Evolutionary conservation across 1,284 basidiomycete genomes (phyloP).

Genomic region (Sanghuangporus baumii): DNA sequence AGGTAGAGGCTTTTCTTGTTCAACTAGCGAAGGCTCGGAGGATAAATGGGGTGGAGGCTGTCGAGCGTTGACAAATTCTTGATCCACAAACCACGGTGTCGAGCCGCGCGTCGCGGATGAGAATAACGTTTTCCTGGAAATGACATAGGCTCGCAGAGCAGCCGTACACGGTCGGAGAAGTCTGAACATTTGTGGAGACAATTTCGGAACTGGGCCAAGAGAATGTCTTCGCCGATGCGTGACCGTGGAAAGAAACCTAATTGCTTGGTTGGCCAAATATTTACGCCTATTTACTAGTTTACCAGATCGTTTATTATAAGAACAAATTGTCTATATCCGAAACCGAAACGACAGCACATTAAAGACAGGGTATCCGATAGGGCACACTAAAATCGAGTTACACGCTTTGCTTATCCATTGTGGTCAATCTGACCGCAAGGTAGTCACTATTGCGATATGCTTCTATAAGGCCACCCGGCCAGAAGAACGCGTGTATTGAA

Average conservation of each 20-base stretch:
- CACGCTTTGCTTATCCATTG: not conserved
- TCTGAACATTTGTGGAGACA: not conserved
- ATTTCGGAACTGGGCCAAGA: too few species aligned
- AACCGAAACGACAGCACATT: too few species aligned
- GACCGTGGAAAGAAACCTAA: too few species aligned
- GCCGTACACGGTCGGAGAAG: not conserved
- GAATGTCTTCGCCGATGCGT: too few species aligned
- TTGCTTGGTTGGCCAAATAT: too few species aligned
- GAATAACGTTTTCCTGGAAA: not conserved
- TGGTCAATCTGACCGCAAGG: not conserved
- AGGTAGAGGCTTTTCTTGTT: conserved; percentile 8
- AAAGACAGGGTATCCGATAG: not conserved
- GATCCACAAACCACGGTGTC: conserved; percentile 21
- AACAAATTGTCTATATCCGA: not conserved
- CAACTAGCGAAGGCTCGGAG: not conserved
- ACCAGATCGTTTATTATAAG: too few species aligned
- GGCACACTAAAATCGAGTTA: not conserved
- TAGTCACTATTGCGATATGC: not conserved
- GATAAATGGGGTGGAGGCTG: conserved; percentile 13
- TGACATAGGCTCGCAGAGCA: not conserved
- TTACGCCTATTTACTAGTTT: too few species aligned
- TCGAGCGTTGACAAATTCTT: conserved; percentile 2
- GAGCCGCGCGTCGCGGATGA: not conserved
- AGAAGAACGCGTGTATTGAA: conserved; percentile 26
- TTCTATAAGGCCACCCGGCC: conserved; percentile 29